phyloP scores from a whole-genome alignment of 768 basidiomycete species.

The Suillus tomentosus region DNA sequence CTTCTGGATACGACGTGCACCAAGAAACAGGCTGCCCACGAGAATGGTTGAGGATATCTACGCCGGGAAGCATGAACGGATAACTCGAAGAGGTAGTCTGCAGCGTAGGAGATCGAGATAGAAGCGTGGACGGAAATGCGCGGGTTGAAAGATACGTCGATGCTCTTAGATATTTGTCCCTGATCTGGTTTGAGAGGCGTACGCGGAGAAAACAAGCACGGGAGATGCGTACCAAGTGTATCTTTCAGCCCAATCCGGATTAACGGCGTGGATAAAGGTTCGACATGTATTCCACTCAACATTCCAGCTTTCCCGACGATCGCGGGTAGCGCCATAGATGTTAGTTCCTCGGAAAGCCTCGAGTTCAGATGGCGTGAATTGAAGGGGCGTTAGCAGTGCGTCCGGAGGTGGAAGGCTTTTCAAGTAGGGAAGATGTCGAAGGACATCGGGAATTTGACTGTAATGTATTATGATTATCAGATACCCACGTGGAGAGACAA shows the following conservation, averaged over 20 bases:
- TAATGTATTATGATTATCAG: slow-evolving; percentile 17
- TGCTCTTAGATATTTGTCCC: slow-evolving; percentile 72
- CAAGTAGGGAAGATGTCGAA: slow-evolving; percentile 62
- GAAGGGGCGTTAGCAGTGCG: slow-evolving; percentile 69
- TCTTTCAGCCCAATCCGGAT: slow-evolving; percentile 44
- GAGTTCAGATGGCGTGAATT: slow-evolving; percentile 66
- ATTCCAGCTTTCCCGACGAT: slow-evolving; percentile 63
- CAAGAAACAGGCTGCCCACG: slow-evolving; percentile 83
- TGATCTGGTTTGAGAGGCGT: slow-evolving; percentile 31
- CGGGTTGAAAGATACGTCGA: slow-evolving; percentile 84
- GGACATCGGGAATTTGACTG: slow-evolving; percentile 4
- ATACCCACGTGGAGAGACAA: slow-evolving; percentile 1
- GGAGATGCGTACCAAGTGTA: slow-evolving; percentile 65
- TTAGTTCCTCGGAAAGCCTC: slow-evolving; percentile 77
- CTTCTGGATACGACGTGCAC: slow-evolving; percentile 52
- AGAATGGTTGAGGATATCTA: slow-evolving; percentile 86
- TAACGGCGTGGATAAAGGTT: slow-evolving; percentile 36
- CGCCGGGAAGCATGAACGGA: slow-evolving; percentile 83
- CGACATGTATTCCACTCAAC: slow-evolving; percentile 63
- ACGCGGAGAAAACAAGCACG: slow-evolving; percentile 1
- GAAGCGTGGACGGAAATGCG: slow-evolving; percentile 84
- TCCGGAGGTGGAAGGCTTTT: slow-evolving; percentile 59
- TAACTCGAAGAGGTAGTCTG: slow-evolving; percentile 50
- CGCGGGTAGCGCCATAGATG: slow-evolving; percentile 72
- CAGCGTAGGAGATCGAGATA: slow-evolving; percentile 58